A percentile compares a stretch with the other conserved stretches of the same genome.
Conservation (phyloP, 2,329 filamentous ascomycete species). For the Colletotrichum cordylinicola region DNA sequence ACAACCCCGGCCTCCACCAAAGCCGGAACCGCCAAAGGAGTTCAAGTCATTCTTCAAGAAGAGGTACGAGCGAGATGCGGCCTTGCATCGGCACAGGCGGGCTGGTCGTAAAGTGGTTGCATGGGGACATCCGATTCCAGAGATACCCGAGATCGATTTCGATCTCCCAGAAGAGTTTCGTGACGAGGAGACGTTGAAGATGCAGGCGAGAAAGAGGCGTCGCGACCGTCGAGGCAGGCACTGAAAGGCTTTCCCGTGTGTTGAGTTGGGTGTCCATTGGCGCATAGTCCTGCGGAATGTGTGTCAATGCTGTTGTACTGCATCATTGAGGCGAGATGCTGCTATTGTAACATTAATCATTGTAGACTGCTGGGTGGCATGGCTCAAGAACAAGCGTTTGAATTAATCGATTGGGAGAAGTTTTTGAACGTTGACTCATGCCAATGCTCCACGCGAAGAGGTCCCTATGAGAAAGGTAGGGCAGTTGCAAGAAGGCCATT, state of each 20-base stretch:
- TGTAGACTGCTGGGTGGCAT: conserved; percentile 14
- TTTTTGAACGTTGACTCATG: neutral
- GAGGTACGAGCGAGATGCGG: conserved; percentile 78
- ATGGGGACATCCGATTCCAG: conserved; percentile 83
- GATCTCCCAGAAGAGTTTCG: conserved; percentile 71
- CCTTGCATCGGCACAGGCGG: conserved; percentile 75
- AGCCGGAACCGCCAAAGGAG: conserved; percentile 55
- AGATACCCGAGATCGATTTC: conserved; percentile 75
- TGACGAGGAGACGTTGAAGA: conserved; percentile 60
- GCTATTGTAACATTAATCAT: conserved; percentile 11
- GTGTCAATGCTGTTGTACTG: neutral
- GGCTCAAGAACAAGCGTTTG: conserved; percentile 18
- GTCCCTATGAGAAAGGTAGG: neutral
- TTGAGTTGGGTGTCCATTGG: neutral
- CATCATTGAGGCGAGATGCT: neutral
- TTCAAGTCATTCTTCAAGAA: conserved; percentile 90
- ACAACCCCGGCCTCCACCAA: conserved; percentile 27
- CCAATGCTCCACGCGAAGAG: neutral
- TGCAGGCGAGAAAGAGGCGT: conserved; percentile 67
- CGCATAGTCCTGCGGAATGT: neutral
- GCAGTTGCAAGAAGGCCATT: neutral
- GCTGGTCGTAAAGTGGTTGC: conserved; percentile 74
- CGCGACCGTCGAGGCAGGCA: conserved; percentile 60
- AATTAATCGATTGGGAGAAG: neutral
- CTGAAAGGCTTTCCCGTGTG: conserved; percentile 25